Percentiles rank a stretch among this genome's conserved stretches.
phyloP scores from a whole-genome alignment of 2,329 filamentous ascomycete species.

The Trichoderma semiorbis region DNA sequence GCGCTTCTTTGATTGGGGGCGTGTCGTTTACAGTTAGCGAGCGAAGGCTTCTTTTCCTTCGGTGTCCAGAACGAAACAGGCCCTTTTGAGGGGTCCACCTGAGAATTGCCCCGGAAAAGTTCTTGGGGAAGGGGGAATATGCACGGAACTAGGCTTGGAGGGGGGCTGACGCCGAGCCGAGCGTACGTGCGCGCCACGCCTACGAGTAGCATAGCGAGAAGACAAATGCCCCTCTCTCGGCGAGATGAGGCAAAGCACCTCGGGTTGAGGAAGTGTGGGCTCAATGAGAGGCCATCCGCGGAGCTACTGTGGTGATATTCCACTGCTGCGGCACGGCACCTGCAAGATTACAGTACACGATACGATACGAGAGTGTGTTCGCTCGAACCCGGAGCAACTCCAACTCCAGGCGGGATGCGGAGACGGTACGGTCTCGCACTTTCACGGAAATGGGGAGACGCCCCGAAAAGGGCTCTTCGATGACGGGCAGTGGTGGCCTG shows the following conservation, averaged over 20 bases:
- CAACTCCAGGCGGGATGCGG: neutral
- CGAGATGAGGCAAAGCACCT: slow-evolving; percentile 2
- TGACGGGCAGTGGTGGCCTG: slow-evolving; percentile 18
- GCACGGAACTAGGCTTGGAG: slow-evolving; percentile 4
- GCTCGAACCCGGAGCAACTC: neutral
- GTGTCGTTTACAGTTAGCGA: slow-evolving; percentile 9
- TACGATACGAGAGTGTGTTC: neutral
- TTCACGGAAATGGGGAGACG: slow-evolving; percentile 8
- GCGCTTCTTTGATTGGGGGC: slow-evolving; percentile 1
- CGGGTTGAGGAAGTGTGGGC: neutral
- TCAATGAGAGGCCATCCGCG: neutral
- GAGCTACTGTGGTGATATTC: neutral
- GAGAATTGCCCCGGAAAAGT: slow-evolving; percentile 9
- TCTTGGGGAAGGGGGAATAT: neutral
- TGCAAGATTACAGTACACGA: neutral
- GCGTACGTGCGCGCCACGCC: neutral
- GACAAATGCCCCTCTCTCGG: neutral
- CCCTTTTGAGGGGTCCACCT: slow-evolving; percentile 5
- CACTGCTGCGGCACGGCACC: neutral
- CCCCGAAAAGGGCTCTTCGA: slow-evolving; percentile 10
- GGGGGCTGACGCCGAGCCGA: slow-evolving; percentile 12
- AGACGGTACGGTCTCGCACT: slow-evolving; percentile 1
- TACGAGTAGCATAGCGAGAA: neutral
- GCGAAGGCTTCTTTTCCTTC: slow-evolving; percentile 8
- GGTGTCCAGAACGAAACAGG: slow-evolving; percentile 16